A percentile compares a stretch with the other conserved stretches of the same genome.
phyloP scores from a whole-genome alignment of 805 yeast species.

The Candida berthetii region DNA sequence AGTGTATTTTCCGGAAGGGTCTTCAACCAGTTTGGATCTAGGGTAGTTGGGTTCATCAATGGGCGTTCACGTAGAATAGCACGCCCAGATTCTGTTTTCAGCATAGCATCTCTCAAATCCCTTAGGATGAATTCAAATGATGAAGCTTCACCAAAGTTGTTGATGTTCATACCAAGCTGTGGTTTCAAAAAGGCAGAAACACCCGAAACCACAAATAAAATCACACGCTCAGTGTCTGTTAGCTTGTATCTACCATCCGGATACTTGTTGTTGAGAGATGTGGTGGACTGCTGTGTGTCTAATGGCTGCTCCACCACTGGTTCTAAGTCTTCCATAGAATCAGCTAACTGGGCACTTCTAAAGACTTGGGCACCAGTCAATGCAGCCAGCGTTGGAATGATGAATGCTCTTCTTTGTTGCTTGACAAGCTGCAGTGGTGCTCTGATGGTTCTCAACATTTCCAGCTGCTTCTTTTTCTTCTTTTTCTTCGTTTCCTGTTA shows the following conservation, averaged over 20 bases:
- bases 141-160: conserved; percentile 85
- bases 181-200: conserved; percentile 75
- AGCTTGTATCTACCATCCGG: conserved; percentile 76
- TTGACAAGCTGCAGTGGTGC: not conserved
- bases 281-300: conserved; percentile 28
- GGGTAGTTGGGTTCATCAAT: conserved; percentile 65
- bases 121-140: conserved; percentile 66
- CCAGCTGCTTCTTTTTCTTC: too few relatives aligned
- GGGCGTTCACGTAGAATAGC: conserved; percentile 76
- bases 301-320: conserved; percentile 13
- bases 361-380: conserved; percentile 20
- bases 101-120: conserved; percentile 64
- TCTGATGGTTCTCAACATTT: too few relatives aligned
- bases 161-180: conserved; percentile 67
- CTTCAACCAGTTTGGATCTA: conserved; percentile 57
- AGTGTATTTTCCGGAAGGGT: conserved; percentile 60
- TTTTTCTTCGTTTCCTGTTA: too few relatives aligned
- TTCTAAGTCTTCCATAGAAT: conserved; percentile 43
- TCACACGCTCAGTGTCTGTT: conserved; percentile 49
- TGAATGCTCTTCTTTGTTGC: conserved; percentile 5
- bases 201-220: conserved; percentile 69
- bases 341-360: conserved; percentile 48
- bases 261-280: conserved; percentile 35
- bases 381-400: conserved; percentile 13
- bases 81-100: conserved; percentile 70